phyloP scores from a whole-genome alignment of 257 asterid genomes.

The Scutellaria minor region DNA sequence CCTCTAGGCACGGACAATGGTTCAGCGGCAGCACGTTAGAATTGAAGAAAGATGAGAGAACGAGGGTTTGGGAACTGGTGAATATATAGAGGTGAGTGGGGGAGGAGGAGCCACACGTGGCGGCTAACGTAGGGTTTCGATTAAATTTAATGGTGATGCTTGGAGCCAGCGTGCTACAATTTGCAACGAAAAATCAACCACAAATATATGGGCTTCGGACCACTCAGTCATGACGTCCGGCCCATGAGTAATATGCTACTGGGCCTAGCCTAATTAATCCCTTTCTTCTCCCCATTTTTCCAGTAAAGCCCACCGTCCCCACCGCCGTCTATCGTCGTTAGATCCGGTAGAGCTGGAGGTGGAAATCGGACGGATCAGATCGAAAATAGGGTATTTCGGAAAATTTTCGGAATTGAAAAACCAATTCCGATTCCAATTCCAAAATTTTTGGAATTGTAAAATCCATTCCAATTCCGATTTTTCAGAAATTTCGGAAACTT shows the following conservation, averaged over 20 bases:
- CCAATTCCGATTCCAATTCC: no score
- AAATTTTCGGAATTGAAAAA: no score
- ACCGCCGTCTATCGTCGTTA: no score
- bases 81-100: constrained; percentile 41
- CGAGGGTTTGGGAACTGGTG: constrained; percentile 44
- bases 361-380: no score
- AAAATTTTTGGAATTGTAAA: no score
- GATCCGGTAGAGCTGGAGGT: no score
- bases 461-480: no score
- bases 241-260: background rate
- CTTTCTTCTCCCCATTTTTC: background rate
- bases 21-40: constrained; percentile 33
- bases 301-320: no score
- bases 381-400: no score
- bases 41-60: constrained; percentile 31
- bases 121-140: constrained; percentile 31
- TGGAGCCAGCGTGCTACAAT: constrained; percentile 34
- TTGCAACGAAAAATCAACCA: constrained; percentile 21
- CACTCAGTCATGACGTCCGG: background rate
- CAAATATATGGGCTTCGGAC: constrained; percentile 28
- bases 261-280: background rate
- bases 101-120: constrained; percentile 52
- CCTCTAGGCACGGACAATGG: constrained; percentile 23
- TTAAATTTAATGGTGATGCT: constrained; percentile 48
- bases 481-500: no score